Conservation (phyloP, 2,329 filamentous ascomycete genomes). For the Onygenales sp. region DNA sequence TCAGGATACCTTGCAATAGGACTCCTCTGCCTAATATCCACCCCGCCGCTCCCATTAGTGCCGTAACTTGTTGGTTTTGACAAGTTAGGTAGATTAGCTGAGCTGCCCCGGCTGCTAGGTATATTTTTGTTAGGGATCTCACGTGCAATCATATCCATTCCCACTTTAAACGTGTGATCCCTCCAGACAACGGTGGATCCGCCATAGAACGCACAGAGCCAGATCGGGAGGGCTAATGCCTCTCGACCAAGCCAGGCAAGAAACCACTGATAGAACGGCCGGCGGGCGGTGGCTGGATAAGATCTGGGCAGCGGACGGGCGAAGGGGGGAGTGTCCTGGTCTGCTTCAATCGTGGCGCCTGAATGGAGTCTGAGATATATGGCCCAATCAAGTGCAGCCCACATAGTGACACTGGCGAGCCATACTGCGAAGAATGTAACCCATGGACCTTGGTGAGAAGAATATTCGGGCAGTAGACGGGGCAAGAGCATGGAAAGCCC, state of each 20-base stretch:
- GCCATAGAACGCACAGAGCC: slow-evolving; percentile 82
- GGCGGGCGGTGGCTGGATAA: slow-evolving; percentile 23
- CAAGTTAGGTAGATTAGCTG: too few relatives aligned
- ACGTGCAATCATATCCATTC: slow-evolving; percentile 72
- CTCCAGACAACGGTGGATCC: slow-evolving; percentile 83
- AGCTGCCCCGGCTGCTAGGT: too few relatives aligned
- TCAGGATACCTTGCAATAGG: too few relatives aligned
- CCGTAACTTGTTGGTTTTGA: too few relatives aligned
- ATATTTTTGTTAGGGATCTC: slow-evolving; percentile 24
- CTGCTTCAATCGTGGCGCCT: slow-evolving; percentile 58
- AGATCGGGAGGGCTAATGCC: slow-evolving; percentile 73
- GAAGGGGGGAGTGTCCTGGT: slow-evolving; percentile 66
- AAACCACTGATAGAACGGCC: slow-evolving; percentile 62
- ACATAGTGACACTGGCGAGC: slow-evolving; percentile 53
- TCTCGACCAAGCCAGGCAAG: slow-evolving; percentile 79
- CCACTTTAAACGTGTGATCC: slow-evolving; percentile 70
- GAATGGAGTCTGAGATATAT: slow-evolving; percentile 68
- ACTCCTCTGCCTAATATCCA: too few relatives aligned
- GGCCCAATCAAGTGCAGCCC: slow-evolving; percentile 67
- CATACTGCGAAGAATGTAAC: slow-evolving; percentile 55
- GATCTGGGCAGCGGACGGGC: slow-evolving; percentile 41
- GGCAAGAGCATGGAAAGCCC: slow-evolving; percentile 62
- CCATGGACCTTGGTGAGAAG: slow-evolving; percentile 57
- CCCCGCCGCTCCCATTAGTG: too few relatives aligned
- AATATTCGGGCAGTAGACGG: slow-evolving; percentile 42